Conservation (phyloP, 441 rosid species). For the Omphalea diandra region DNA sequence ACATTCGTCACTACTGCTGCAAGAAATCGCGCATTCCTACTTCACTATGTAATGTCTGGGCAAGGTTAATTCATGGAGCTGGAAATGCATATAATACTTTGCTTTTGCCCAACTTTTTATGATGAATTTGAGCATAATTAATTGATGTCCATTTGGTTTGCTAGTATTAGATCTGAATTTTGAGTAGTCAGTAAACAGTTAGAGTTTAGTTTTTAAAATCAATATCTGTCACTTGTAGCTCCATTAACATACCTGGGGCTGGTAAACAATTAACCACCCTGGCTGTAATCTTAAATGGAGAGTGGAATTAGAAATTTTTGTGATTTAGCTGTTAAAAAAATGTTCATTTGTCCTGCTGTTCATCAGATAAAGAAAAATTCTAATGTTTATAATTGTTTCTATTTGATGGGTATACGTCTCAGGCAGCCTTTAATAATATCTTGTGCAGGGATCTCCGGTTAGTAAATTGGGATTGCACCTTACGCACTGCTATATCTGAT, state of each 20-base stretch:
- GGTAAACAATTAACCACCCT: neutral
- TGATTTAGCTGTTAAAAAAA: neutral
- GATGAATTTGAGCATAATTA: neutral
- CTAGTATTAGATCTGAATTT: neutral
- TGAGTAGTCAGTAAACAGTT: neutral
- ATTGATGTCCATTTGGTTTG: neutral
- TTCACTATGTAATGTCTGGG: neutral
- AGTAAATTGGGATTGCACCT: constrained; percentile 89
- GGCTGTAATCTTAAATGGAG: neutral
- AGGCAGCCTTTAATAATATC: constrained; percentile 19
- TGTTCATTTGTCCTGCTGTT: neutral
- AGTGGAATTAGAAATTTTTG: neutral
- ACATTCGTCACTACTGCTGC: too few species aligned
- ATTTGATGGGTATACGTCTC: neutral
- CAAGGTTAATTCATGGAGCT: neutral
- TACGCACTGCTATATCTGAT: constrained; percentile 89
- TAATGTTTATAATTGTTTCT: neutral
- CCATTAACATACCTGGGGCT: neutral
- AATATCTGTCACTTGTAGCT: neutral
- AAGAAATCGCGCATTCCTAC: neutral
- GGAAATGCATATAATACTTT: neutral
- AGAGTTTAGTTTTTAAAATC: neutral
- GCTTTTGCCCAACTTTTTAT: neutral
- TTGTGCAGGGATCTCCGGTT: constrained; percentile 72
- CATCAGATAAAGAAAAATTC: neutral